Conservation (phyloP, 2,329 filamentous ascomycete genomes). For the Cytospora schulzeri region DNA sequence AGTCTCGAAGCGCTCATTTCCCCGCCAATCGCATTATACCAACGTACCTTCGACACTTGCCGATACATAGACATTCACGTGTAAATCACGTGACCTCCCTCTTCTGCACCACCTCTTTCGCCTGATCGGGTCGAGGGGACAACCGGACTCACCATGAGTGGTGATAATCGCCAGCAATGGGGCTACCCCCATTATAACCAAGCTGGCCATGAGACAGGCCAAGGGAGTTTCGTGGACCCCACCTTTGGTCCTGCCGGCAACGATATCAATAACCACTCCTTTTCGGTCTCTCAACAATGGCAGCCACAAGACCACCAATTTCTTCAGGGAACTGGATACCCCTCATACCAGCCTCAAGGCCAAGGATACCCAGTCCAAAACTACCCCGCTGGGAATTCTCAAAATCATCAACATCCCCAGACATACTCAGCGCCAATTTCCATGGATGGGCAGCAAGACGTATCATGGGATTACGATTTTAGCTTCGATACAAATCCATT, state of each 20-base stretch:
- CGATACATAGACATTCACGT: background rate
- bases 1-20: background rate
- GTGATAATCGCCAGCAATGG: slow-evolving; percentile 27
- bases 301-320: slow-evolving; percentile 23
- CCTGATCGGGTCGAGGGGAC: background rate
- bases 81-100: slow-evolving; percentile 17
- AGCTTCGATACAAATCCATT: slow-evolving; percentile 18
- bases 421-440: slow-evolving; percentile 19
- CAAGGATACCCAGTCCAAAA: slow-evolving; percentile 23
- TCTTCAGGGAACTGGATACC: slow-evolving; percentile 11
- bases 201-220: slow-evolving; percentile 20
- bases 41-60: background rate
- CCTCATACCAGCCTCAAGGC: slow-evolving; percentile 19
- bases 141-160: slow-evolving; percentile 19
- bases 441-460: slow-evolving; percentile 16
- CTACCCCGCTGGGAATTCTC: slow-evolving; percentile 12
- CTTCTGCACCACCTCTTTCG: background rate
- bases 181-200: slow-evolving; percentile 24
- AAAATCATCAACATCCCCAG: slow-evolving; percentile 24
- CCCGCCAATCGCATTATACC: slow-evolving; percentile 13
- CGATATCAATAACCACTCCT: slow-evolving; percentile 18
- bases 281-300: slow-evolving; percentile 25
- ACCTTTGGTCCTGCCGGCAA: slow-evolving; percentile 17
- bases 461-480: slow-evolving; percentile 26
- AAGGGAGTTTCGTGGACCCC: slow-evolving; percentile 22